Conservation (phyloP, 1,139 yeast genomes). For the Debaryomyces sp. region DNA sequence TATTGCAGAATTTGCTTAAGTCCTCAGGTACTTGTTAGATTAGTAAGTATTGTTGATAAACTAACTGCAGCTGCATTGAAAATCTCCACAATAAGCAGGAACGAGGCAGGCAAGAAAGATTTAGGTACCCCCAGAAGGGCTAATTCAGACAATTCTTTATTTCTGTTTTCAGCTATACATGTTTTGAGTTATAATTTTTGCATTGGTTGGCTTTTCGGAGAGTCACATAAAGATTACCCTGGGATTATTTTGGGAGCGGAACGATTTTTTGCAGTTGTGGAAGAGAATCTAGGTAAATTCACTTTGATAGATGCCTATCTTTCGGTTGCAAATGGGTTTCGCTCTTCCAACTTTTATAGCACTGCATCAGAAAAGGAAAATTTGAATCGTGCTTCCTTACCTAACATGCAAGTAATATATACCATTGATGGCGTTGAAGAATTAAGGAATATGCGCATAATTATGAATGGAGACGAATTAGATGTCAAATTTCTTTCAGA, state of each 20-base stretch:
- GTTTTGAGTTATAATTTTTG: constrained; percentile 69
- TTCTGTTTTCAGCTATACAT: constrained; percentile 49
- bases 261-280: constrained; percentile 63
- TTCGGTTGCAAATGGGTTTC: constrained; percentile 65
- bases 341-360: constrained; percentile 55
- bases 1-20: constrained; percentile 60
- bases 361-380: constrained; percentile 46
- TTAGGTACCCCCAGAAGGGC: neutral
- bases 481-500: constrained; percentile 65
- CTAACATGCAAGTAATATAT: constrained; percentile 65
- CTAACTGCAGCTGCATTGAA: neutral
- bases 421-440: constrained; percentile 37
- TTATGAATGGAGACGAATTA: constrained; percentile 64
- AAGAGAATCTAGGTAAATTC: constrained; percentile 63
- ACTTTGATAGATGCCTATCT: constrained; percentile 65
- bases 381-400: constrained; percentile 66
- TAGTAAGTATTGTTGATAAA: constrained; percentile 28
- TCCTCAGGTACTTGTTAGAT: constrained; percentile 49
- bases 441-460: constrained; percentile 38
- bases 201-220: constrained; percentile 71
- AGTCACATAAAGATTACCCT: constrained; percentile 47
- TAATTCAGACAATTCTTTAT: neutral
- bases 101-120: neutral
- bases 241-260: constrained; percentile 83
- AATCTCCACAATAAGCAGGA: neutral